Evolutionary conservation across 352 stramenopile species (phyloP).

Genomic region (Phytophthora chlamydospora): DNA sequence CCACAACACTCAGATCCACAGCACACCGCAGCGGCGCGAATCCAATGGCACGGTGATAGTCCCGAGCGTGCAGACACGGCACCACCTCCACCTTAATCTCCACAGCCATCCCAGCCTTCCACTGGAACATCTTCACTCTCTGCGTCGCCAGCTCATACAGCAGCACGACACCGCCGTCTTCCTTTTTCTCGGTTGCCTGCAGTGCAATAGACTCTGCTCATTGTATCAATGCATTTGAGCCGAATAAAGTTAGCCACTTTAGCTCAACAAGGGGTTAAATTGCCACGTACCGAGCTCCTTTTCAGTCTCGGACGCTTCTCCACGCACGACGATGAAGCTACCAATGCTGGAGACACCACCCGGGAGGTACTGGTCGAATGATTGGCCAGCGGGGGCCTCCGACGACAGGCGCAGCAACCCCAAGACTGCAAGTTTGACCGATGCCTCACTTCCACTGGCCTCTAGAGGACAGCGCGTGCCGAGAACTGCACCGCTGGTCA

Average conservation of each 20-base stretch:
- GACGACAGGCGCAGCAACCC: conserved; percentile 23
- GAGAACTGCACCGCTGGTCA: conserved; percentile 30
- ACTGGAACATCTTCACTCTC: conserved; percentile 25
- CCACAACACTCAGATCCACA: conserved; percentile 37
- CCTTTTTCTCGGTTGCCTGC: background rate
- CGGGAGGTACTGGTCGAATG: conserved; percentile 30
- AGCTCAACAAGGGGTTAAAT: background rate
- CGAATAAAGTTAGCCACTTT: background rate
- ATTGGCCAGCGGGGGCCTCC: conserved; percentile 13
- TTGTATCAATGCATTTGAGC: conserved; percentile 1
- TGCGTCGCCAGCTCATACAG: conserved; percentile 27
- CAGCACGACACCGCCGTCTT: conserved; percentile 17
- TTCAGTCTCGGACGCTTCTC: conserved; percentile 8
- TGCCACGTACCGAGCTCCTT: conserved; percentile 22
- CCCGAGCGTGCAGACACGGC: conserved; percentile 51
- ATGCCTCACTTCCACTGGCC: conserved; percentile 12
- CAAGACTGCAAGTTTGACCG: conserved; percentile 33
- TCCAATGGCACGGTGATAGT: conserved; percentile 47
- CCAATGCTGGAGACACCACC: conserved; percentile 37
- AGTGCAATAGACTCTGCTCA: conserved; percentile 21
- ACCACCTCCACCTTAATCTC: conserved; percentile 38
- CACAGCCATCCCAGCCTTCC: conserved; percentile 9
- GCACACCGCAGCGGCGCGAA: conserved; percentile 48
- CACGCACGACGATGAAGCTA: conserved; percentile 25
- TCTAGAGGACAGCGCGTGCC: conserved; percentile 19